Evolutionary conservation across 148 eudicot genomes (phyloP), one percentile per base, ranked within the genome.

Genomic region (Beta vulgaris): DNA sequence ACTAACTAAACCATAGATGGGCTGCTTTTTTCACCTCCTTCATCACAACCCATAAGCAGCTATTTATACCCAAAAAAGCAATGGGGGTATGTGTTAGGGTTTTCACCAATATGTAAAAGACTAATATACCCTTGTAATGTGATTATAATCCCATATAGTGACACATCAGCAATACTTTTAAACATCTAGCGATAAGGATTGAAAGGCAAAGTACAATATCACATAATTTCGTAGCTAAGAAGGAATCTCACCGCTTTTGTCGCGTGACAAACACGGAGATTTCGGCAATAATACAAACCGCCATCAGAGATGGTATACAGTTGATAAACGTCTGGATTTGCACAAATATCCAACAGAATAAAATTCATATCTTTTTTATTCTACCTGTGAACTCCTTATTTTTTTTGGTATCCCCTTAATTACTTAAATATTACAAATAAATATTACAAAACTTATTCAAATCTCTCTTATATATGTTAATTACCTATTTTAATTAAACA

Each of bases 71-170:
- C 32, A 26, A 48, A 55, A 18, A 15, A 1, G 6, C 7, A 0
- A 31, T n/a, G 16, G 31, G n/a, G n/a, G n/a, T n/a, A n/a, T n/a
- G n/a, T 25, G 28, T 55, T 77, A 77, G 80, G 80, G 80, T 71
- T 77, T 77, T 2, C 0, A n/a, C 2, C 6, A 15, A 5, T 18
- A 12, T 13, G 18, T 4, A 42, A 69, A 49, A 15, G 63, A 70
- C 80, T 10, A 71, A 49, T 61, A 35, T 26, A 46, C 70, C 80
- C 80, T 36, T 71, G 2, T 4, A n/a, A 28, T 36, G 37, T 31
- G 10, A 1, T 46, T 8, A 35, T 16, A 13, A 23, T 58, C 13
- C 32, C 32, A 26, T 58, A 25, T 23, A 58, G 14, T 1, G 3
- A 48, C 2, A n/a, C 6, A 19, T 53, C 4, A 53, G 6, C n/a